Evolutionary conservation across 306 rosid genomes (phyloP).

Genomic region (Lathyrus aphaca): DNA sequence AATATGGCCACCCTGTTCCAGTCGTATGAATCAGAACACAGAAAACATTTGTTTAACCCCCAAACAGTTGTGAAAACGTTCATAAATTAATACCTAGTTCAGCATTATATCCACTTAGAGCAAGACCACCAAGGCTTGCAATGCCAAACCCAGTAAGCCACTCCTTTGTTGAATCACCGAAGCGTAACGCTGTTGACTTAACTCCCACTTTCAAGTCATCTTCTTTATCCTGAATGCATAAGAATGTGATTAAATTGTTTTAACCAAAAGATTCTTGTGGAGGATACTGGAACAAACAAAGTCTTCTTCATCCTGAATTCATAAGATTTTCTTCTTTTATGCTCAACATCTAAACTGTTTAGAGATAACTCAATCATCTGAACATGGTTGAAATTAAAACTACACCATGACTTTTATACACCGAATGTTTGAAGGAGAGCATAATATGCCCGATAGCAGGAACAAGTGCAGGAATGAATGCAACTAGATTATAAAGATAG

Average conservation of each 20-base stretch:
- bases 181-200: conserved; percentile 93
- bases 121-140: conserved; percentile 75
- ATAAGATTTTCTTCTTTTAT: conserved; percentile 15
- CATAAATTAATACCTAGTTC: conserved; percentile 60
- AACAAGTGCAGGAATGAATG: conserved; percentile 12
- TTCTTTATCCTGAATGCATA: conserved; percentile 75
- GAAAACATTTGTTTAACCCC: conserved; percentile 20
- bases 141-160: conserved; percentile 82
- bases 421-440: conserved; percentile 9
- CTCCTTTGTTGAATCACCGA: conserved; percentile 79
- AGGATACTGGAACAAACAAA: conserved; percentile 13
- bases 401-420: conserved; percentile 8
- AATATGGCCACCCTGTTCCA: conserved; percentile 84
- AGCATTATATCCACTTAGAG: conserved; percentile 78
- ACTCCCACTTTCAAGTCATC: conserved; percentile 92
- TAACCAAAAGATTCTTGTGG: conserved; percentile 28
- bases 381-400: conserved; percentile 28
- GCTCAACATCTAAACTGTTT: not conserved
- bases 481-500: conserved; percentile 20
- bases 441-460: conserved; percentile 3
- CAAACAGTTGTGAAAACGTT: conserved; percentile 13
- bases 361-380: conserved; percentile 18
- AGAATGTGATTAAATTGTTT: conserved; percentile 33
- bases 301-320: not conserved
- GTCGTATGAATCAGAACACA: conserved; percentile 28